These are phyloP conservation scores for Asterella californica DNA, from an alignment of 225 moss, liverwort and hornwort species.

Conservation along the genomic window DNA sequence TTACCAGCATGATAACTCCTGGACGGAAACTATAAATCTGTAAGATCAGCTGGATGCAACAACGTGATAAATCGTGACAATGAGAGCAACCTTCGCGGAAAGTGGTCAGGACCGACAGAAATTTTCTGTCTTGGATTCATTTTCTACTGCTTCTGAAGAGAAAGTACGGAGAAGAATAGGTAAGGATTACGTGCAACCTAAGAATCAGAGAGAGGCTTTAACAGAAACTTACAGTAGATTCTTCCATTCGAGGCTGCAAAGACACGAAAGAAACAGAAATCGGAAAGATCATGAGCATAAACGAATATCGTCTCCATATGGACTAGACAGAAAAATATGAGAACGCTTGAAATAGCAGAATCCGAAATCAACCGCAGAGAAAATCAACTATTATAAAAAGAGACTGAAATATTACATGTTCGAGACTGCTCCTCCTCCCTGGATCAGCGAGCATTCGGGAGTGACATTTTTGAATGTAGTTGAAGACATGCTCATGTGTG, in stretches of 20 bases:
- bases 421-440: slow-evolving; percentile 27
- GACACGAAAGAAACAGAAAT: neutral
- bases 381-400: neutral
- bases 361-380: neutral
- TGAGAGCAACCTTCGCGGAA: no score
- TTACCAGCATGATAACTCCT: neutral
- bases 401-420: slow-evolving; percentile 7
- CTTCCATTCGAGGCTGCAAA: slow-evolving; percentile 18
- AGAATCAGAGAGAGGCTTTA: neutral
- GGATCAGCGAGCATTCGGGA: slow-evolving; percentile 68
- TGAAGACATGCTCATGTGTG: slow-evolving; percentile 68
- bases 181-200: neutral
- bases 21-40: neutral
- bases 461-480: slow-evolving; percentile 93
- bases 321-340: neutral
- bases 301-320: neutral
- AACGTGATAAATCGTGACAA: no score
- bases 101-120: neutral
- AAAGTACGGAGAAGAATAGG: neutral
- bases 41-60: neutral
- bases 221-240: slow-evolving; percentile 3
- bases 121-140: neutral
- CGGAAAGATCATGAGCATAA: neutral
- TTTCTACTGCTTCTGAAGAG: neutral
- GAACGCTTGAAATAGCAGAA: neutral